Base-by-base conservation (phyloP, 2,329 filamentous ascomycete species). In the Gnomoniopsis smithogilvyi region DNA sequence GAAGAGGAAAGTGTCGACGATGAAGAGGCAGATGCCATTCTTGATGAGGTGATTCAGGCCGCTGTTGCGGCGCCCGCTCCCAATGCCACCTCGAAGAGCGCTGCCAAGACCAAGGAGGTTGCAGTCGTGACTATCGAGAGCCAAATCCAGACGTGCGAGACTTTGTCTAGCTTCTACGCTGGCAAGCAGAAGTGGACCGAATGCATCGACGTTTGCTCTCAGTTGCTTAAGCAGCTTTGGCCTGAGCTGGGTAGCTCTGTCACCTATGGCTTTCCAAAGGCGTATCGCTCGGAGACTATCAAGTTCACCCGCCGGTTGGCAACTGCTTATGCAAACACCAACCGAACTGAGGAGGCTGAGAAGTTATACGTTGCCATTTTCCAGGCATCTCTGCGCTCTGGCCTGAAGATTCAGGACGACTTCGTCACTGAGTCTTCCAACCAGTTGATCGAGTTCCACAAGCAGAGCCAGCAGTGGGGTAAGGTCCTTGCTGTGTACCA, bases 291-390 rank as follows among this genome's bases (percentile, higher is more conserved):
- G n/a, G 60, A 57, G 19, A 54, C 52, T 24, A 62, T 64, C 52
- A 60, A 52, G 47, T 62, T 64, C 50, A 55, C 60, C n/a, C 62
- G 60, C 33, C 60, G 62, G 19, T 57, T 64, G 17, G 62, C 62
- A 43, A 26, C 49, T 30, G 57, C 60, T 30, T 62, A 64, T 45
- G 54, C 59, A 22, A 56, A 62, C 43, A 63, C 64, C 22, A 64
- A 65, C 45, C 64, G 64, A 60, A 64, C 63, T 12, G 63, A 64
- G 49, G 59, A 64, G n/a, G 64, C 64, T 6, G 64, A 65, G 51
- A 63, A 58, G 54, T 56, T 64, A 43, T 66, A 62, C 50, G 36
- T 54, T 10, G 62, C 59, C 22, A 61, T 66, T 46, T 66, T 65
- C 62, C 58, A 64, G 54, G 61, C 62, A 15, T 65, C 63, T 30